These are phyloP conservation scores for Solanum ossicruentum DNA, from an alignment of 257 asterid species.

Conservation along the genomic window DNA sequence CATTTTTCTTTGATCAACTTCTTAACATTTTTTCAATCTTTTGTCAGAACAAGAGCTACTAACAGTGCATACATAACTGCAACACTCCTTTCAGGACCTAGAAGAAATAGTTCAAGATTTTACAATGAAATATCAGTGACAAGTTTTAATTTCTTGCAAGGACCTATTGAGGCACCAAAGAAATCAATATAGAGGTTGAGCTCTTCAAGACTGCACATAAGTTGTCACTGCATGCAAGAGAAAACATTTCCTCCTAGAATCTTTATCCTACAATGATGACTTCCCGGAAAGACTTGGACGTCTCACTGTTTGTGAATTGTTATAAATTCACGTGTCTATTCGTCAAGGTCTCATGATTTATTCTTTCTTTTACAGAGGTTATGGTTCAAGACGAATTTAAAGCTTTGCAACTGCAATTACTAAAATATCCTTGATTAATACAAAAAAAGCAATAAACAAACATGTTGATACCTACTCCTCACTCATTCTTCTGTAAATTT, in stretches of 20 bases:
- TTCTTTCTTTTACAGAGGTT: no score
- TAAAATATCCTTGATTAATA: no score
- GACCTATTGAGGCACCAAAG: background rate
- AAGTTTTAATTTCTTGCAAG: background rate
- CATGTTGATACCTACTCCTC: no score
- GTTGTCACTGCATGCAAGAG: background rate
- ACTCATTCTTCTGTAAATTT: no score
- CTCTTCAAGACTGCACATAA: background rate
- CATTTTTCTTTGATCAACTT: conserved; percentile 56
- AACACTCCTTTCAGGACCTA: conserved; percentile 94
- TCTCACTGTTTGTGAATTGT: background rate
- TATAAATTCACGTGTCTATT: no score
- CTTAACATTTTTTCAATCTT: conserved; percentile 84
- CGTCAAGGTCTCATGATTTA: no score
- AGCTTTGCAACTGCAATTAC: no score
- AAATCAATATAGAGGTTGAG: background rate
- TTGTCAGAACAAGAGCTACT: conserved; percentile 78
- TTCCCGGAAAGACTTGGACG: background rate
- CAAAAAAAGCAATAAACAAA: no score
- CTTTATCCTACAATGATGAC: background rate
- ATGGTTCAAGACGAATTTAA: no score
- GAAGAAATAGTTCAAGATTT: background rate
- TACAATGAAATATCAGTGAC: background rate
- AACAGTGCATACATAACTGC: conserved; percentile 83
- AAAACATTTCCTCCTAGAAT: background rate